phyloP scores from a whole-genome alignment of 805 yeast genomes.

The Wickerhamiella lipophila region DNA sequence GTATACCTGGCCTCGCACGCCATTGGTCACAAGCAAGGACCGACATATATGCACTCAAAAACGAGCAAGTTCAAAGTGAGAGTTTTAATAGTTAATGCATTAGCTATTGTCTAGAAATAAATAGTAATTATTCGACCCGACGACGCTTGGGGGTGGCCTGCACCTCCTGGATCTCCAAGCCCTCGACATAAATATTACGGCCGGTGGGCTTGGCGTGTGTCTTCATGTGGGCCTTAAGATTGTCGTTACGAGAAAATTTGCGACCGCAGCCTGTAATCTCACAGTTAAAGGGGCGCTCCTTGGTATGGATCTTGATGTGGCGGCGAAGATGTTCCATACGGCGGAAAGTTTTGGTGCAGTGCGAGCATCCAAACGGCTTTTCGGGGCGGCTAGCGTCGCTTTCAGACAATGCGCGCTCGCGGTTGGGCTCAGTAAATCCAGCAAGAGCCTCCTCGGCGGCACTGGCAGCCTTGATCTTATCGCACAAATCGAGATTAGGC shows the following conservation, averaged over 20 bases:
- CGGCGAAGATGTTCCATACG: slow-evolving; percentile 34
- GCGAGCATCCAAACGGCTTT: slow-evolving; percentile 29
- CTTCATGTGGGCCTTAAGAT: slow-evolving; percentile 61
- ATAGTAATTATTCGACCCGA: slow-evolving; percentile 9
- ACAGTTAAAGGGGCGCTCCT: slow-evolving; percentile 67
- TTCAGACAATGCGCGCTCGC: slow-evolving; percentile 4
- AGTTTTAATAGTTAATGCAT: neutral
- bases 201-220: slow-evolving; percentile 45
- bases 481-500: slow-evolving; percentile 6
- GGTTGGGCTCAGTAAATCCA: slow-evolving; percentile 11
- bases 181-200: slow-evolving; percentile 32
- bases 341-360: slow-evolving; percentile 30
- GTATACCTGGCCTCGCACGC: too few species aligned
- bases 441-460: slow-evolving; percentile 13
- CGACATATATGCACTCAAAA: neutral
- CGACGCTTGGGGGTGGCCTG: slow-evolving; percentile 10
- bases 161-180: slow-evolving; percentile 21
- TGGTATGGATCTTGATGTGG: slow-evolving; percentile 64
- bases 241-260: slow-evolving; percentile 62
- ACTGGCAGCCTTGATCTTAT: slow-evolving; percentile 10
- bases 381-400: slow-evolving; percentile 14
- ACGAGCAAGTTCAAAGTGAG: neutral
- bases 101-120: slow-evolving; percentile 5
- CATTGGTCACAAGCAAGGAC: too few species aligned
- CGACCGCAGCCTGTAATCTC: slow-evolving; percentile 43